Evolutionary conservation across 805 yeast genomes (phyloP).

Genomic region (Wickerhamiella hasegawae): DNA sequence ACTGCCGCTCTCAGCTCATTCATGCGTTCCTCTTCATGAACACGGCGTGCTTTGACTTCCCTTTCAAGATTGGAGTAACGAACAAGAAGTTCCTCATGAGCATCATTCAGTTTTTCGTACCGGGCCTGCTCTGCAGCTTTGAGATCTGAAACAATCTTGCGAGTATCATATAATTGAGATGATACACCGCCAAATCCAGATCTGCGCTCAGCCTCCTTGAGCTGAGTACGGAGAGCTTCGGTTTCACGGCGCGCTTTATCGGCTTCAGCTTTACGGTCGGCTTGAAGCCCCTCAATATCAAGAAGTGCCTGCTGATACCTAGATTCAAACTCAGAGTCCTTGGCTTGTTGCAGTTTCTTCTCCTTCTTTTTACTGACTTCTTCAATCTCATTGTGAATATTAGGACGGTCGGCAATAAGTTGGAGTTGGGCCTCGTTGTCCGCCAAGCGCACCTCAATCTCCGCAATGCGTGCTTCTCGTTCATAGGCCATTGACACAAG

Average conservation of each 20-base stretch:
- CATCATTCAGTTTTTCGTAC: conserved; percentile 13
- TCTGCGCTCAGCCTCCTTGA: conserved; percentile 2
- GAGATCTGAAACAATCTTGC: conserved; percentile 5
- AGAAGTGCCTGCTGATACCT: background rate
- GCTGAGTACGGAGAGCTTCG: background rate
- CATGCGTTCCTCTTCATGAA: conserved; percentile 18
- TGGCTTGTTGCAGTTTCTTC: background rate
- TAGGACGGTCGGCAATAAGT: conserved; percentile 1
- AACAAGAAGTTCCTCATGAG: conserved; percentile 17
- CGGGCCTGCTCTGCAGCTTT: conserved; percentile 8
- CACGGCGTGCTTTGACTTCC: conserved; percentile 15
- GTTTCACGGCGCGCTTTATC: conserved; percentile 1
- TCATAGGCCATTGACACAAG: background rate
- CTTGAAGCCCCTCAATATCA: conserved; percentile 3
- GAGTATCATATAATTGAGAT: conserved; percentile 1
- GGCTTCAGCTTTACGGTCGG: conserved; percentile 4
- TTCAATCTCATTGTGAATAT: conserved; percentile 4
- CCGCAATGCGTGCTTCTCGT: background rate
- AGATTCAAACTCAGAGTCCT: conserved; percentile 1
- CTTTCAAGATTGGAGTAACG: conserved; percentile 16
- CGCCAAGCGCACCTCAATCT: background rate
- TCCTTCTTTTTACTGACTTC: conserved; percentile 1
- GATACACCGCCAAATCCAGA: conserved; percentile 1
- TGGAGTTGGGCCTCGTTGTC: background rate
- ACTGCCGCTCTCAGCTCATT: conserved; percentile 15